Percentiles rank a stretch among this genome's conserved stretches.
Conservation (phyloP, 73 alveolate species). For the Blepharisma japonicum region DNA sequence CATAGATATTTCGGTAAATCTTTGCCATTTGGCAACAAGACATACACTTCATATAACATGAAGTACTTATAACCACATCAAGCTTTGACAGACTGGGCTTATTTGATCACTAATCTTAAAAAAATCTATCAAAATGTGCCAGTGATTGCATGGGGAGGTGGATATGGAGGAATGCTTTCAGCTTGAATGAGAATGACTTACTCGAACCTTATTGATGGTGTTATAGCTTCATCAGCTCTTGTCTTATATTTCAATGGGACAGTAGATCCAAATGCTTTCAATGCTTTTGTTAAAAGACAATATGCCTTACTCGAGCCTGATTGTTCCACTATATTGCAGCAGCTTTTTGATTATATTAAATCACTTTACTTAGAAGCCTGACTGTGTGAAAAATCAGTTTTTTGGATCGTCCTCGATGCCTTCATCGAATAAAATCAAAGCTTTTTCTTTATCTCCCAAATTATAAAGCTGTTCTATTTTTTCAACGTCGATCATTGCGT, state of each 20-base stretch:
- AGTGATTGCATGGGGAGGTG: constrained; percentile 66
- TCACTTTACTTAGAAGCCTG: too few species aligned
- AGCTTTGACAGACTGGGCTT: constrained; percentile 40
- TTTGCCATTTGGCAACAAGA: constrained; percentile 22
- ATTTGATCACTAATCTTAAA: constrained; percentile 9
- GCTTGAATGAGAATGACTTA: constrained; percentile 73
- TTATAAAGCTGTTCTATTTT: too few species aligned
- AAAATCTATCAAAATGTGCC: not conserved
- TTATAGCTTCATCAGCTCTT: constrained; percentile 73
- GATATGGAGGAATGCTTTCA: constrained; percentile 80
- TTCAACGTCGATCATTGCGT: too few species aligned
- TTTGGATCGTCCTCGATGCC: too few species aligned
- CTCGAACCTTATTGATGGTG: constrained; percentile 61
- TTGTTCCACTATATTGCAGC: constrained; percentile 26
- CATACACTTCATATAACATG: not conserved
- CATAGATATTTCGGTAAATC: constrained; percentile 33
- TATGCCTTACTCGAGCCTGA: constrained; percentile 4
- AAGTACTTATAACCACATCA: constrained; percentile 31
- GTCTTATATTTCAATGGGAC: constrained; percentile 56
- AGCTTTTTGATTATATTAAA: constrained; percentile 22
- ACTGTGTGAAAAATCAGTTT: too few species aligned
- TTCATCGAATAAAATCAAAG: too few species aligned
- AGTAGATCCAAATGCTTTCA: constrained; percentile 49
- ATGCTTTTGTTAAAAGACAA: constrained; percentile 31
- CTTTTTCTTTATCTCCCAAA: too few species aligned